Percentiles rank a stretch among this genome's conserved stretches.
Evolutionary conservation across 371 early-diverging fungal genomes (phyloP).

Genomic region (Haplosporangium sp.): DNA sequence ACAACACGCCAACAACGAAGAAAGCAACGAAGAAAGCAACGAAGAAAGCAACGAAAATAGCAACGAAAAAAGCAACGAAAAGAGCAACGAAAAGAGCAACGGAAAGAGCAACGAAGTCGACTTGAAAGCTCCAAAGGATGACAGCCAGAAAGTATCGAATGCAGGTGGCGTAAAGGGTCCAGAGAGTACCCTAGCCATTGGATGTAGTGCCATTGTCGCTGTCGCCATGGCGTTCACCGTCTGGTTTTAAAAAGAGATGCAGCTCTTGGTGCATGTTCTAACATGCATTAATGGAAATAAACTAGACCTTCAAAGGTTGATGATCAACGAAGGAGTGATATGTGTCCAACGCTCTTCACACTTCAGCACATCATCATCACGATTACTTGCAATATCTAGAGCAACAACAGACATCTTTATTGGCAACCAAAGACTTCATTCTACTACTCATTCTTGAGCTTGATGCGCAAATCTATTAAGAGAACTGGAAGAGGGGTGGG

Average conservation of each 20-base stretch:
- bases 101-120: not conserved
- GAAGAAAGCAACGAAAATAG: not conserved
- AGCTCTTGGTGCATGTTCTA: too few species aligned
- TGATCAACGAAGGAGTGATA: too few species aligned
- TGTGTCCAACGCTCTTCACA: too few species aligned
- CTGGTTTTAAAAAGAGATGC: constrained; percentile 9
- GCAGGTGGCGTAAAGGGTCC: constrained; percentile 13
- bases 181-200: not conserved
- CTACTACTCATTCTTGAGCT: too few species aligned
- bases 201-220: constrained; percentile 18
- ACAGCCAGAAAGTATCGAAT: constrained; percentile 5
- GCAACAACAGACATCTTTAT: too few species aligned
- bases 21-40: not conserved
- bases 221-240: constrained; percentile 28
- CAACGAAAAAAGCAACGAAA: not conserved
- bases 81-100: not conserved
- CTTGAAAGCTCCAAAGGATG: not conserved
- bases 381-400: too few species aligned
- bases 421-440: too few species aligned
- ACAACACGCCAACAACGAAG: not conserved
- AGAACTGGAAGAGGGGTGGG: too few species aligned
- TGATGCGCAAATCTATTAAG: too few species aligned
- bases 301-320: not conserved
- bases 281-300: not conserved
- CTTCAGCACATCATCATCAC: too few species aligned